These are phyloP conservation scores for Byssochlamys sp. DNA, from an alignment of 2,329 filamentous ascomycete genomes.

Conservation along the genomic window DNA sequence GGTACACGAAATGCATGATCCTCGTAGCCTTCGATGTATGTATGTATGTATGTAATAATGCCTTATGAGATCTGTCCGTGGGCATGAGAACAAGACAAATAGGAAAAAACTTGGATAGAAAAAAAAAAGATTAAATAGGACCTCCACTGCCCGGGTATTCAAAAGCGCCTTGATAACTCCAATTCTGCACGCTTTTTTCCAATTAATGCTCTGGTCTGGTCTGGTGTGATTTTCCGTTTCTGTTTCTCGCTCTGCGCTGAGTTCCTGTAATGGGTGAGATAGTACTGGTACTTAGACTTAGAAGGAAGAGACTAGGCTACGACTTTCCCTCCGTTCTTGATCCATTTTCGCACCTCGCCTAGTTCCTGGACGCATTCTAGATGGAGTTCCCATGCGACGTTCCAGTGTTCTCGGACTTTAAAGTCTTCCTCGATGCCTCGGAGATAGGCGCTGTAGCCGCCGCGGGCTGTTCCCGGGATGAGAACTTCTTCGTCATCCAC, in stretches of 20 bases:
- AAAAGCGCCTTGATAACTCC: not conserved
- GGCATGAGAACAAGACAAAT: not conserved
- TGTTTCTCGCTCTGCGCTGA: not conserved
- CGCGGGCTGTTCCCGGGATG: slow-evolving; percentile 22
- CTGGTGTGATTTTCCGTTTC: not conserved
- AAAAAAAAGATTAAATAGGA: not conserved
- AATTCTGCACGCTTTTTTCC: not conserved
- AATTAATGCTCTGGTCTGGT: not conserved
- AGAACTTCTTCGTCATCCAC: slow-evolving; percentile 18
- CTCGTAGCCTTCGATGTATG: not conserved
- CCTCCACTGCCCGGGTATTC: not conserved
- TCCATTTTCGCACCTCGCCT: slow-evolving; percentile 30
- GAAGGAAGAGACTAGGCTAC: slow-evolving; percentile 2
- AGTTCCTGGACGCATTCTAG: slow-evolving; percentile 33
- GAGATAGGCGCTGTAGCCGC: slow-evolving; percentile 37
- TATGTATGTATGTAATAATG: not conserved
- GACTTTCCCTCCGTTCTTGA: slow-evolving; percentile 24
- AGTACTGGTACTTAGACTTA: not conserved
- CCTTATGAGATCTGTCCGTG: not conserved
- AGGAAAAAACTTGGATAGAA: not conserved
- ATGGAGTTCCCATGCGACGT: slow-evolving; percentile 39
- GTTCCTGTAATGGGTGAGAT: not conserved
- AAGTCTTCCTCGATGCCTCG: slow-evolving; percentile 38
- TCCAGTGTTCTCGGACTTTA: slow-evolving; percentile 39
- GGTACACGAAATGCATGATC: not conserved